Base-by-base conservation (phyloP, 352 stramenopile genomes). In the Phytopythium aichiense region DNA sequence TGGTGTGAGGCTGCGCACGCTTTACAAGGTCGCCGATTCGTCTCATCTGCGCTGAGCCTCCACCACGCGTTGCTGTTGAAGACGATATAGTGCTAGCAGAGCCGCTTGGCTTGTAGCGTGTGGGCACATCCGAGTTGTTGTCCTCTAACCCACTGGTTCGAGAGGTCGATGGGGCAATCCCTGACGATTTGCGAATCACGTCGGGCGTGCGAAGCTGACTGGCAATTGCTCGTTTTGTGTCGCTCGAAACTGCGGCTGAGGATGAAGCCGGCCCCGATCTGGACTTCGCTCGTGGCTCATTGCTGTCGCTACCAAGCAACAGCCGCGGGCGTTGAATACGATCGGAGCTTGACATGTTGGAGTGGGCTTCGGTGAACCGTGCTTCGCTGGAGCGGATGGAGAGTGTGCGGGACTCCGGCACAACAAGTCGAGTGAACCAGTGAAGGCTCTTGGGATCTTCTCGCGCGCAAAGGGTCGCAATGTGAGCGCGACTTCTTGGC, bases 1-100 rank as follows among this genome's bases (percentile, higher is more conserved):
- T 74, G 18, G 76, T 75, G 54, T 89, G 77, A 2, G 77, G 74
- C 60, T 86, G 74, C 23, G 76, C 62, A 28, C 74, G 79, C 54
- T 74, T 74, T 33, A 89, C 74, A 1, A 89, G 42, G 25, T 84
- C 76, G 22, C 80, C 69, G 16, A 76, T 64, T 9, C 53, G 53
- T 22, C 49, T 58, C n/a, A 25, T 33, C 13, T 23, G 53, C 5
- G 22, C 35, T 15, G 53, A 15, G 13, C 52, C 16, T 23, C 53
- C 25, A 23, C 53, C 22, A 3, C 12, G 25, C 15, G 25, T 37
- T 2, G 25, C 22, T 20, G 35, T 48, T 23, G 53, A 58, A 8
- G 53, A 58, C 11, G 23, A 43, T 11, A n/a, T 3, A 2, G 33
- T 23, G 0, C 31, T 43, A 2, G 18, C 31, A 6, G 22, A 11